Evolutionary conservation across 345 rosid genomes (phyloP), one percentile per base, ranked within the genome.

Genomic region (Carallia brachiata): DNA sequence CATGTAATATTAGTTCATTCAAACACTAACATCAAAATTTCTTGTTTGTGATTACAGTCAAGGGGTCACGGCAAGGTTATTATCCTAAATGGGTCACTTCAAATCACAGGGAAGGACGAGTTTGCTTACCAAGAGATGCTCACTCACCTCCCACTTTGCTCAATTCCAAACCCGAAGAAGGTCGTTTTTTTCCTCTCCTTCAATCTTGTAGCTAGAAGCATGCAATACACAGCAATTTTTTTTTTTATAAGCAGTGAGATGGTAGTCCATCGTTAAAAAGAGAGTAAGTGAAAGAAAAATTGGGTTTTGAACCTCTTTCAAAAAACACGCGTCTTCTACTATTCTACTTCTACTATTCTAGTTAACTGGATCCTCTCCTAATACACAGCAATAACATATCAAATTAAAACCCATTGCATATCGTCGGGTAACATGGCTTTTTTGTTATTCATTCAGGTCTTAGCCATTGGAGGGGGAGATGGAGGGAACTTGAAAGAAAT

Each of bases 381-480:
- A 2, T 44, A 44, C 50, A 44, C 12, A 44, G 50, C 3, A 12
- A 44, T 13, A 16, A 44, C 3, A 2, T 2, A 12, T 12, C 50
- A 44, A 44, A 44, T 44, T 13, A 44, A 12, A 44, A 44, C 16
- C 16, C 17, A 44, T 44, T 44, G 3, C 50, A 44, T 15, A 56
- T 19, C 10, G 6, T 56, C 60, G 16, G 23, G 60, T 56, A 56
- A 56, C 1, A 56, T 56, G 17, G 60, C 31, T 56, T 47, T 6
- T 50, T 9, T 47, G 55, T 72, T 47, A 23, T 23, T 54, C 23
- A 13, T n/a, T 70, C 63, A 90, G 92, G 89, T 90, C 18, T 66
- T 90, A 80, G 81, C 85, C 18, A 82, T 90, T 61, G 97, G 94
- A 66, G 92, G 94, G 60, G 97, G 92, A 67, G 97, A 90, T 70